Evolutionary conservation across 495 filamentous ascomycete genomes (phyloP), one percentile per base, ranked within the genome.

Genomic region (Penicillium egyptiacum): DNA sequence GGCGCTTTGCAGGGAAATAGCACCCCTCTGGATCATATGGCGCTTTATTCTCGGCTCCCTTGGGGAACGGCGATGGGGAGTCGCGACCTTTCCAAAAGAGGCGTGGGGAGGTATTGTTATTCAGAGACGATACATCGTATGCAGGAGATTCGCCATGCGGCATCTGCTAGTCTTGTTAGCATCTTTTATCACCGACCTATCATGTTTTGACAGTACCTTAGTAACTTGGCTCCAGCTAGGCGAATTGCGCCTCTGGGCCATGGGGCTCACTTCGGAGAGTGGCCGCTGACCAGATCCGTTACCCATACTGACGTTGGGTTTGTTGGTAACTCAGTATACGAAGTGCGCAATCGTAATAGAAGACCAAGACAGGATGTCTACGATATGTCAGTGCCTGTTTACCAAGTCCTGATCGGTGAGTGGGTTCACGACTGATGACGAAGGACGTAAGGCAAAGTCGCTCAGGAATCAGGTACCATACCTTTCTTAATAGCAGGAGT

Each of bases 11-110:
- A 1, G 87, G 86, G 20, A 86, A 86, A 17, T 84, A 84, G 11
- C 88, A 85, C 65, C 74, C 46, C 76, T 84, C 72, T 67, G 83
- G 78, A 45, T 80, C 83, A 68, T 85, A 84, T 9, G 83, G 74
- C 30, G 68, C 76, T 31, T 68, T 69, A 75, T 95, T 95, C 68
- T 96, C 91, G 6, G 79, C 72, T 56, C 79, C 83, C 60, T 82
- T 82, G 30, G 84, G 81, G 62, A 81, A 84, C 1, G 84, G 81
- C 33, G 85, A 81, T 23, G 71, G 76, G 30, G 77, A 73, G 58
- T 90, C 88, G 46, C 86, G 86, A 57, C 84, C 88, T 68, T 94
- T 86, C 91, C 92, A 96, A 72, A 94, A 96, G 16, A 87, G 75
- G 50, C 88, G 88, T 25, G 90, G 86, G 14, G 91, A 92, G 33